Base-by-base conservation (phyloP, 441 rosid genomes). In the Erysimum cheiri region DNA sequence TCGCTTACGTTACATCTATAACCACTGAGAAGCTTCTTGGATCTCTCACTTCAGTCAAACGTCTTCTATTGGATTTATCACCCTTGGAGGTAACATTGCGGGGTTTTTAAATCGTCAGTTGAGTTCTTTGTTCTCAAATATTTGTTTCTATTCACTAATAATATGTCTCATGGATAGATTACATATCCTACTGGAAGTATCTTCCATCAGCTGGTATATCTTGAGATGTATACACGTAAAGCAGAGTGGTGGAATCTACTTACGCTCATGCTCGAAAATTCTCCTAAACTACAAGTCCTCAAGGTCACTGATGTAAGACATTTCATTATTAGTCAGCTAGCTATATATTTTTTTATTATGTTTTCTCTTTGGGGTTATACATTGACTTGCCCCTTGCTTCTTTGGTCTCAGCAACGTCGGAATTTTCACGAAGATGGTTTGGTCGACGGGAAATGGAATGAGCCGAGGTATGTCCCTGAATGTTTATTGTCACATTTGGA, bases 181-280 rank as follows among this genome's bases (percentile, higher is more conserved):
- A 15, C 26, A 5, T 28, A 15, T 53, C 70, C 70, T 53, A 40
- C 9, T 40, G 40, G 40, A 14, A 15, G 0, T 29, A 66, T 53
- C 60, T 66, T 66, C 70, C 0, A 15, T 53, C 13, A 53, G 8
- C 9, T 66, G 12, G 9, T 36, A 36, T 36, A 2, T 36, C 13
- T 36, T 8, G 40, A 36, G 12, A 8, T 36, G 40, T 36, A 36
- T 36, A 36, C 40, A 36, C 40, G 40, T 9, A 2, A 19, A 63
- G 13, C n/a, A 29, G 32, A 47, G 57, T 63, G 68, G 68, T 48
- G 68, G 68, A 35, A 35, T 35, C 46, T 64, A 22, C 69, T 64
- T 22, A 24, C 43, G 24, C 9, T 36, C 58, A 35, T 48, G 58
- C 69, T 64, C 9, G 46, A 64, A 22, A 22, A 8, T 29, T 64